These are phyloP conservation scores for Terana coerulea DNA, from an alignment of 768 basidiomycete genomes.

Conservation along the genomic window DNA sequence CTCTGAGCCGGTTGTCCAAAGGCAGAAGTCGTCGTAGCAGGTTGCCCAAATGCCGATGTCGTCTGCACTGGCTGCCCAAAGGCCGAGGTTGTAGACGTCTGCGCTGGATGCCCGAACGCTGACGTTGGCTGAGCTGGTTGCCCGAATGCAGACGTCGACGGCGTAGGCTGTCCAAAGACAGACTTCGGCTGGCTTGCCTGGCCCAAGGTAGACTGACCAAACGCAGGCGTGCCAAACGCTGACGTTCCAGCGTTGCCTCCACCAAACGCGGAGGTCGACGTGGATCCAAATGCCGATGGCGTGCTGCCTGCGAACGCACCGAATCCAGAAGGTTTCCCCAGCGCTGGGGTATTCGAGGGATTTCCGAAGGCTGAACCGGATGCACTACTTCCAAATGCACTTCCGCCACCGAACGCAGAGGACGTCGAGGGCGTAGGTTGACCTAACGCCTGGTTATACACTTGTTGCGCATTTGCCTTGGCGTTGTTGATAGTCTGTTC, in stretches of 20 bases:
- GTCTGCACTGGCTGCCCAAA: constrained; percentile 8
- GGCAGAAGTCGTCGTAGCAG: constrained; percentile 29
- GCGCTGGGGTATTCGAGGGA: constrained; percentile 16
- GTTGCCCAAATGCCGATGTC: constrained; percentile 36
- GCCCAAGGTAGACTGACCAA: constrained; percentile 6
- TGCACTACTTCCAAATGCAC: background rate
- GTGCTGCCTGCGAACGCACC: constrained; percentile 18
- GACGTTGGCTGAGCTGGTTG: constrained; percentile 21
- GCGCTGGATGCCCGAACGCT: constrained; percentile 21
- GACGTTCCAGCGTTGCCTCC: background rate
- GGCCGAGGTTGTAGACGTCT: background rate
- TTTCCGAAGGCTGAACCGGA: constrained; percentile 14
- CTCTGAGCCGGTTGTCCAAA: constrained; percentile 32
- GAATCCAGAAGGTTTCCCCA: constrained; percentile 24
- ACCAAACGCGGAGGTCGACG: background rate
- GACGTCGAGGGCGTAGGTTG: constrained; percentile 2
- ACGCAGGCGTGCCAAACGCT: constrained; percentile 8
- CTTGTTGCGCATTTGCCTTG: constrained; percentile 42
- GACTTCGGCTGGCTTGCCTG: constrained; percentile 19
- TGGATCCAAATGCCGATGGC: constrained; percentile 35
- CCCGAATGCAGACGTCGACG: constrained; percentile 23
- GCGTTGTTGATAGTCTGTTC: constrained; percentile 33
- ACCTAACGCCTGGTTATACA: constrained; percentile 46
- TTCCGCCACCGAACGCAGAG: constrained; percentile 21
- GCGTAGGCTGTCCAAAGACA: constrained; percentile 30